Conservation (phyloP, 2,329 filamentous ascomycete species). For the Metarhizium humberi region DNA sequence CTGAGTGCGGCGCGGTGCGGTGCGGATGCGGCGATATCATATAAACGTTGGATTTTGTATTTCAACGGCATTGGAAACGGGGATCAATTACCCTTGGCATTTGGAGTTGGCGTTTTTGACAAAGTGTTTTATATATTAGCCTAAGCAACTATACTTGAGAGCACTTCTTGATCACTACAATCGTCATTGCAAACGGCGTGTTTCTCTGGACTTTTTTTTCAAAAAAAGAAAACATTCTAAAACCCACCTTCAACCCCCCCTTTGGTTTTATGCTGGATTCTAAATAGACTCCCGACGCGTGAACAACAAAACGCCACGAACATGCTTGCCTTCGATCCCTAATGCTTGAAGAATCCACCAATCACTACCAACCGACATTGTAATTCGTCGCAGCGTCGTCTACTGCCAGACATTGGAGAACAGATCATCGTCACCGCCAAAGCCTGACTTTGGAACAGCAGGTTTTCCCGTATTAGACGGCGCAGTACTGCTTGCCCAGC, state of each 20-base stretch:
- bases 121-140: not conserved
- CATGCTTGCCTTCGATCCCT: constrained; percentile 15
- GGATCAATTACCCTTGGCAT: constrained; percentile 10
- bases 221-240: not conserved
- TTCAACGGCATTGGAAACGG: not conserved
- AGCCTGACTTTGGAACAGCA: constrained; percentile 45
- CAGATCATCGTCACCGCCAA: constrained; percentile 69
- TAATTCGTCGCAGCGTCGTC: not conserved
- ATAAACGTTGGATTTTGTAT: not conserved
- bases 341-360: constrained; percentile 4
- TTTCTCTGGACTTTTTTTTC: too few relatives aligned
- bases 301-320: constrained; percentile 19
- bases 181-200: not conserved
- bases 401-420: constrained; percentile 96
- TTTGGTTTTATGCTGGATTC: constrained; percentile 13
- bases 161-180: not conserved
- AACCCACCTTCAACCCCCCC: not conserved
- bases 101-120: constrained; percentile 4
- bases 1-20: not conserved
- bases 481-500: constrained; percentile 70
- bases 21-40: not conserved
- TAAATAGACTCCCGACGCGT: constrained; percentile 23
- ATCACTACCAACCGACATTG: not conserved
- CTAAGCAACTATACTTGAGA: not conserved
- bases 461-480: constrained; percentile 30